These are phyloP conservation scores for Boletus austroedulis DNA, from an alignment of 1,284 basidiomycete species.

Conservation along the genomic window DNA sequence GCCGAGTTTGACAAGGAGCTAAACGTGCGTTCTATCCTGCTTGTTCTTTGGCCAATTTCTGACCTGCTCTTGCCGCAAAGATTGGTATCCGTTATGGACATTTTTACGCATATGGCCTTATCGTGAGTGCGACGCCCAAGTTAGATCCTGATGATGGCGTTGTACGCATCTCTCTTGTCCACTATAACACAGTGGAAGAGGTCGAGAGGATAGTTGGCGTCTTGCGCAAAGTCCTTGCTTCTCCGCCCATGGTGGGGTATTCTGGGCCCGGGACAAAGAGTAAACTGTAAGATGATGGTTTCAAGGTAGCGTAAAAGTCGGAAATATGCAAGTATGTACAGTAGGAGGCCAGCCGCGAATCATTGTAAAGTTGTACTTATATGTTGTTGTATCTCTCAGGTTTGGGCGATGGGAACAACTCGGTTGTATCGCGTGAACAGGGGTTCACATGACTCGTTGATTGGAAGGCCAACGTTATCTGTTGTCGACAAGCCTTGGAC, in stretches of 20 bases:
- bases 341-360: too few relatives aligned
- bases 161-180: slow-evolving; percentile 75
- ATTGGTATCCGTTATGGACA: slow-evolving; percentile 77
- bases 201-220: slow-evolving; percentile 56
- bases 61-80: slow-evolving; percentile 39
- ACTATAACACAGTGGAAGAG: slow-evolving; percentile 76
- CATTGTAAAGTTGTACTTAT: too few relatives aligned
- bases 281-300: not conserved
- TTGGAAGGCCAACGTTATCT: not conserved
- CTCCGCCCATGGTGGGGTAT: not conserved
- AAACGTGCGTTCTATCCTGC: slow-evolving; percentile 46
- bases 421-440: too few relatives aligned
- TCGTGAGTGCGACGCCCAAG: slow-evolving; percentile 52
- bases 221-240: slow-evolving; percentile 46
- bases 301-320: too few relatives aligned
- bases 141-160: slow-evolving; percentile 63
- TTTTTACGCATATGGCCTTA: slow-evolving; percentile 72
- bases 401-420: too few relatives aligned
- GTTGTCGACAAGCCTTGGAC: too few relatives aligned
- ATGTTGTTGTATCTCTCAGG: too few relatives aligned
- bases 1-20: slow-evolving; percentile 56
- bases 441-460: slow-evolving; percentile 10
- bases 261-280: not conserved
- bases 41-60: not conserved
- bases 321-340: too few relatives aligned